Percentiles rank a stretch among this genome's conserved stretches.
These are phyloP conservation scores for Nematocida sp. DNA, from an alignment of 371 early-diverging fungal species.

Conservation along the genomic window DNA sequence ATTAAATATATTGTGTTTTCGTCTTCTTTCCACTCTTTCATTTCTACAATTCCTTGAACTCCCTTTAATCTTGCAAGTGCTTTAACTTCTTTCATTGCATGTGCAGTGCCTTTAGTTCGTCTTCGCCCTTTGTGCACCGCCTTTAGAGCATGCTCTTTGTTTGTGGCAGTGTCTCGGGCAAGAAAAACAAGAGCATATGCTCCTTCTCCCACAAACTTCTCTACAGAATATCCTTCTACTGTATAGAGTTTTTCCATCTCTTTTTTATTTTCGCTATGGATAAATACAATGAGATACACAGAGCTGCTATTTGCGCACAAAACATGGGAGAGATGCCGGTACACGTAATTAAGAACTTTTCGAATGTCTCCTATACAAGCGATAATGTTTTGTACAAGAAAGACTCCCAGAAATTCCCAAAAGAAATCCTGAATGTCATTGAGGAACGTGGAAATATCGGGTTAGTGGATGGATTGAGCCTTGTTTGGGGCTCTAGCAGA, in stretches of 20 bases:
- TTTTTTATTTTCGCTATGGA: slow-evolving; percentile 50
- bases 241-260: slow-evolving; percentile 45
- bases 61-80: not conserved
- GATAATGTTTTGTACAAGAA: slow-evolving; percentile 44
- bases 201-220: slow-evolving; percentile 70
- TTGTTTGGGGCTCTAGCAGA: slow-evolving; percentile 9
- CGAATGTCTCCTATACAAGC: slow-evolving; percentile 19
- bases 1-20: slow-evolving; percentile 11
- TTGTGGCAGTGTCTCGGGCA: slow-evolving; percentile 68
- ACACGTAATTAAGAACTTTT: slow-evolving; percentile 21
- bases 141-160: slow-evolving; percentile 77
- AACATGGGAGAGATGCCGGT: slow-evolving; percentile 4
- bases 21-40: slow-evolving; percentile 38
- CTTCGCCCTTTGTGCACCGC: slow-evolving; percentile 69
- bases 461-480: slow-evolving; percentile 24
- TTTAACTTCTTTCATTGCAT: slow-evolving; percentile 39
- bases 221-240: slow-evolving; percentile 59
- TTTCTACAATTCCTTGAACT: not conserved
- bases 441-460: slow-evolving; percentile 38
- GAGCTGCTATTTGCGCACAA: slow-evolving; percentile 8
- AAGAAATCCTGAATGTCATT: slow-evolving; percentile 15
- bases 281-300: slow-evolving; percentile 52
- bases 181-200: slow-evolving; percentile 72
- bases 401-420: slow-evolving; percentile 1
- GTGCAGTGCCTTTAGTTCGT: slow-evolving; percentile 35